Evolutionary conservation across 129 eudicot genomes (phyloP), one percentile per base, ranked within the genome.

Genomic region (Flaveria brownii): DNA sequence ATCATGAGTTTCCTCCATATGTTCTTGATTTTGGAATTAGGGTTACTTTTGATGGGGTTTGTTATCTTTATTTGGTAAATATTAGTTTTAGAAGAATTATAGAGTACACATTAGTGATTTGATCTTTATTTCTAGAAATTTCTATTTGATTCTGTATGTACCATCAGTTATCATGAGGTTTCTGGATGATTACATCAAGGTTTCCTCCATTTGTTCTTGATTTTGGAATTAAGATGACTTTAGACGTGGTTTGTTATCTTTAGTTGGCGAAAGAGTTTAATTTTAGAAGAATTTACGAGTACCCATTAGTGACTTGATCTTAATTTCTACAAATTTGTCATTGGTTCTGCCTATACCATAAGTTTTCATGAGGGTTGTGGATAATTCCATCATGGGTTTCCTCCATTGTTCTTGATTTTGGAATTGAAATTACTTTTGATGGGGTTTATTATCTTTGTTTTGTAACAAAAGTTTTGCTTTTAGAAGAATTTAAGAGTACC

Each of bases 1-100:
- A 62, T 72, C 78, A 71, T 61, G 82, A 57, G 73, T 71, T 62
- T 79, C 46, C 41, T 46, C 70, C 36, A 50, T 39, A 26, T 18
- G 9, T 51, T 33, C 16, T 55, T 14, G 2, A 51, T 67, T 42
- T 23, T 52, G 59, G 22, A 16, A 52, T 49, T 75, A 5, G 2
- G 15, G 0, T 30, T 75, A 28, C 64, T 17, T 54, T 9, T 72
- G 12, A 30, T 55, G 12, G 16, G 30, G 36, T 36, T 54, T 54
- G 28, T 39, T 64, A 20, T 68, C 49, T 69, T 77, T 62, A 23
- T 41, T 68, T 67, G 30, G 43, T 23, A 22, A 43, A 2, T 10
- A 43, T 26, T n/a, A 17, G 15, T 63, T 75, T 75, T 75, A 63
- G 63, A 45, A 47, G 36, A 25, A 46, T 61, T 74, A 25, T 45